Evolutionary conservation across 805 yeast genomes (phyloP).

Genomic region (Saccharomycopsis babjevae): DNA sequence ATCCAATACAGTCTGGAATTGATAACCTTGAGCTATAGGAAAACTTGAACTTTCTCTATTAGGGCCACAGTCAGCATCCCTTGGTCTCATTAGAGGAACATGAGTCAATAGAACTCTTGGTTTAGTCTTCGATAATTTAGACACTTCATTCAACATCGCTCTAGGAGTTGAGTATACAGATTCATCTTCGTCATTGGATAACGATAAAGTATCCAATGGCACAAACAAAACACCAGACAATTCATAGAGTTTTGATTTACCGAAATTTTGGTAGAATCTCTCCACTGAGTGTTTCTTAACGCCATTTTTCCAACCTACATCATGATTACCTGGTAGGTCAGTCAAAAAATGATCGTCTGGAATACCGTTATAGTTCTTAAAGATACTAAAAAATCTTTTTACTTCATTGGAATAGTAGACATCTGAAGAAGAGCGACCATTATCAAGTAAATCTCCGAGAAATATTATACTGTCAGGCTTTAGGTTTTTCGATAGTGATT

Average conservation of each 20-base stretch:
- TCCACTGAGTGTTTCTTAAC: constrained; percentile 46
- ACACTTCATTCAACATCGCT: constrained; percentile 38
- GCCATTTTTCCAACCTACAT: constrained; percentile 82
- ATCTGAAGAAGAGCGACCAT: constrained; percentile 74
- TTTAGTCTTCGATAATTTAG: constrained; percentile 22
- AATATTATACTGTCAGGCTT: constrained; percentile 72
- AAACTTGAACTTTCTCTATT: constrained; percentile 60
- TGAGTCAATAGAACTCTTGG: constrained; percentile 74
- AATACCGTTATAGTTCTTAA: constrained; percentile 39
- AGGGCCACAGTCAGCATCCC: constrained; percentile 61
- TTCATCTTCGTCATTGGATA: constrained; percentile 49
- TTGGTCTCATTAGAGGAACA: constrained; percentile 75
- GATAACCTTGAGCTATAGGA: constrained; percentile 65
- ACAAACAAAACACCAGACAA: constrained; percentile 62
- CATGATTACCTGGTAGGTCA: constrained; percentile 85
- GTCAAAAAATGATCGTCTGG: constrained; percentile 29
- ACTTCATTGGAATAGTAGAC: constrained; percentile 43
- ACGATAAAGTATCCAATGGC: constrained; percentile 71
- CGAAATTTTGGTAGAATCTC: constrained; percentile 66
- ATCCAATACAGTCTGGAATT: constrained; percentile 81
- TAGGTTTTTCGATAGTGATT: constrained; percentile 42
- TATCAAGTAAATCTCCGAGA: constrained; percentile 89
- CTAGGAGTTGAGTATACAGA: constrained; percentile 37
- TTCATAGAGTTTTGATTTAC: constrained; percentile 40
- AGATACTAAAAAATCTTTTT: constrained; percentile 60